A percentile compares a stretch with the other conserved stretches of the same genome.
These are phyloP conservation scores for Arabidopsis hybrid DNA, from an alignment of 441 rosid genomes.

Conservation along the genomic window DNA sequence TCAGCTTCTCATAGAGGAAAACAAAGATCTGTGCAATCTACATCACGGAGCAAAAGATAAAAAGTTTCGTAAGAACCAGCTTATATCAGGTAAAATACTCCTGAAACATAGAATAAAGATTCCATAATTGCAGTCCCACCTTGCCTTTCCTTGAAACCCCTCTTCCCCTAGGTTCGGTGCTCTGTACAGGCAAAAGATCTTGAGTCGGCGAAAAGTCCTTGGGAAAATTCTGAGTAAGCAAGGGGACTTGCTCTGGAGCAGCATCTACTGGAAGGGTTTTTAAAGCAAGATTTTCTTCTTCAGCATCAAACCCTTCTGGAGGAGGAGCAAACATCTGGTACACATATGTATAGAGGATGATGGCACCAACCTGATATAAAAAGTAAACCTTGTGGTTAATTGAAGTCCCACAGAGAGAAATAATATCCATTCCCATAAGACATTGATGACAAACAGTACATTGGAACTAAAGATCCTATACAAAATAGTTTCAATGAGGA, in stretches of 20 bases:
- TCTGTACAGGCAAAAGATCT: constrained; percentile 56
- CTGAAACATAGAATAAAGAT: constrained; percentile 17
- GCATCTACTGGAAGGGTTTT: constrained; percentile 58
- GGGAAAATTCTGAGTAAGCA: constrained; percentile 53
- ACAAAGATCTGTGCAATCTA: constrained; percentile 64
- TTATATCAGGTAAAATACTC: constrained; percentile 16
- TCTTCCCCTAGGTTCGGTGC: constrained; percentile 47
- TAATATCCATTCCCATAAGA: constrained; percentile 17
- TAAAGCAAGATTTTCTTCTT: constrained; percentile 60
- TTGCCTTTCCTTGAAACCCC: constrained; percentile 55
- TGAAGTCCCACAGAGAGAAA: constrained; percentile 14
- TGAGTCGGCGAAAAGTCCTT: constrained; percentile 62
- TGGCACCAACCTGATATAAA: constrained; percentile 90
- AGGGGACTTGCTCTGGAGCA: constrained; percentile 67
- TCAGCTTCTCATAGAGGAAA: constrained; percentile 74
- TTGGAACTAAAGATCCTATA: constrained; percentile 4
- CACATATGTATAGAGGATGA: constrained; percentile 92
- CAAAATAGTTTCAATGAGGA: neutral
- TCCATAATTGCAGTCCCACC: constrained; percentile 50
- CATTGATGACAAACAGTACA: constrained; percentile 14
- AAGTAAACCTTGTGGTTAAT: constrained; percentile 19
- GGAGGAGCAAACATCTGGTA: constrained; percentile 95
- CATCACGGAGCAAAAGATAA: constrained; percentile 39
- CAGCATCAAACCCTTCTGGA: constrained; percentile 84
- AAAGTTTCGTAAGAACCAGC: constrained; percentile 17